These are phyloP conservation scores for Candida jianshihensis DNA, from an alignment of 805 yeast genomes.

Conservation along the genomic window DNA sequence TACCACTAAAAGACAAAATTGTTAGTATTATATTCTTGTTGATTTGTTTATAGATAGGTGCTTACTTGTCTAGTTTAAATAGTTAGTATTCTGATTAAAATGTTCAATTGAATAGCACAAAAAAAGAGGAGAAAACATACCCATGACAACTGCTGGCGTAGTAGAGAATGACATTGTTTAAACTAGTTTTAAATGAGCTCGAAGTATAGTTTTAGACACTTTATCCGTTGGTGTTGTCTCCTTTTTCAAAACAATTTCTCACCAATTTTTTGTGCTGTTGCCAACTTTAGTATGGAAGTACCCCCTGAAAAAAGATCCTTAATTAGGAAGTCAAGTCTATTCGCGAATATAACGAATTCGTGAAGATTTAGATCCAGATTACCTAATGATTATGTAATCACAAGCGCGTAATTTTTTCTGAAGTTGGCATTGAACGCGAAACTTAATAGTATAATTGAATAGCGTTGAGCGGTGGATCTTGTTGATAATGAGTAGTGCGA, in stretches of 20 bases:
- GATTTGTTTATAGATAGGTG: not conserved
- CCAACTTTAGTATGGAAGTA: too few species aligned
- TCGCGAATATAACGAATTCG: too few species aligned
- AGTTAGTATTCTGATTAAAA: slow-evolving; percentile 18
- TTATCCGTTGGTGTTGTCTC: not conserved
- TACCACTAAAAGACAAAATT: slow-evolving; percentile 58
- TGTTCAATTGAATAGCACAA: not conserved
- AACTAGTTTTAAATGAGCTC: not conserved
- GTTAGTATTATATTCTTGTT: slow-evolving; percentile 10
- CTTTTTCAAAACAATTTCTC: not conserved
- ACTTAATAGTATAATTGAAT: too few species aligned
- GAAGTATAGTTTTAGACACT: not conserved
- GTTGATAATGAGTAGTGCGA: slow-evolving; percentile 8
- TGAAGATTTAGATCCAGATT: not conserved
- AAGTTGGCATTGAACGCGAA: not conserved
- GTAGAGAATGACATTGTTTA: slow-evolving; percentile 24
- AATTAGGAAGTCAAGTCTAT: too few species aligned
- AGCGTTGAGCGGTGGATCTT: not conserved
- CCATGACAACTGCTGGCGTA: slow-evolving; percentile 95
- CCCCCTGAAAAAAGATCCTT: too few species aligned
- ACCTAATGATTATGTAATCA: not conserved
- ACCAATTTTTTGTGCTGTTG: too few species aligned
- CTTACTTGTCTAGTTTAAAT: slow-evolving; percentile 19
- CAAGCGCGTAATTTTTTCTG: not conserved
- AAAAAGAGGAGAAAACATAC: slow-evolving; percentile 38